Evolutionary conservation across 305 asterid species (phyloP), one percentile per base, ranked within the genome.

Genomic region (Rubia tinctorum): DNA sequence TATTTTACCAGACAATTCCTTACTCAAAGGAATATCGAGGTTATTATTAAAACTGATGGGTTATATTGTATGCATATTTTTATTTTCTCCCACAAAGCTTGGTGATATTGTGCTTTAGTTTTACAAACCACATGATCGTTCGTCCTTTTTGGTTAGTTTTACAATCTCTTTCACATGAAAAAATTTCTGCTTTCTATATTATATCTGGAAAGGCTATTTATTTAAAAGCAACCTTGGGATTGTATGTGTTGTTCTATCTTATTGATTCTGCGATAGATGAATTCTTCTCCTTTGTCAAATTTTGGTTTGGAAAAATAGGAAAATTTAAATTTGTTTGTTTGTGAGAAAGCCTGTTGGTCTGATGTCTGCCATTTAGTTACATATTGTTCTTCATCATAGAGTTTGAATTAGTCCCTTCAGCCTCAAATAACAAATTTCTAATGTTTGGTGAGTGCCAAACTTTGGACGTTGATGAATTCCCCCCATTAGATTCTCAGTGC

Each of bases 11-110:
- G 84, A 74, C 80, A 85, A 83, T 71, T 81, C 83, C 76, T 84
- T 91, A 49, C 75, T 83, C 70, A 61, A 81, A 68, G 84, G 72
- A 74, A 67, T 78, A 70, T 72, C 78, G 77, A 88, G 96, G 98
- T 95, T 85, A 78, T 70, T 55, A 14, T 63, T 68, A 47, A 66
- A 51, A n/a, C 20, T 60, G 43, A 44, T 68, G 37, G 64, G 14
- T 25, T 30, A 8, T 58, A 68, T 40, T 44, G 23, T 34, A 23
- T 15, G 1, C 11, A 8, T 23, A 66, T 42, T 15, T 61, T 23
- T 27, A 55, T 42, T 40, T 60, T 5, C 17, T 25, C 39, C 43
- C 17, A 42, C n/a, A 40, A 11, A 42, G 64, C 77, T 25, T 56
- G 15, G 4, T 43, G 20, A 40, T 55, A 15, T 6, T 45, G 27